Evolutionary conservation across 2,329 filamentous ascomycete genomes (phyloP).

Genomic region (Colletotrichum coccodes): DNA sequence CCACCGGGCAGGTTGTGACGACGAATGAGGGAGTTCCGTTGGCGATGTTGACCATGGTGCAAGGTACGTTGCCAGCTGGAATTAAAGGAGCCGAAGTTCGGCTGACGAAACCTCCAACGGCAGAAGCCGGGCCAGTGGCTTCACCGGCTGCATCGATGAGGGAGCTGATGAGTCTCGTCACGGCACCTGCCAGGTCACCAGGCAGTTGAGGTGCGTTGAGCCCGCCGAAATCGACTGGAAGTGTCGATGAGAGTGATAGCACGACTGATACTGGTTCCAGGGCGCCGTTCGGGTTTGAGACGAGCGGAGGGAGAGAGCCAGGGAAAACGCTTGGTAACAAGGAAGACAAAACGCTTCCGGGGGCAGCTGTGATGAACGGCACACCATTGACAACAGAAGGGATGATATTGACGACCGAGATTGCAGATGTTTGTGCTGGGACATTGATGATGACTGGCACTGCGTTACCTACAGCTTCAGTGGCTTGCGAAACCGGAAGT

Average conservation of each 20-base stretch:
- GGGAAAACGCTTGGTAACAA: not conserved
- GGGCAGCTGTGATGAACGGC: not conserved
- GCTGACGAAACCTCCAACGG: not conserved
- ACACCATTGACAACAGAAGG: not conserved
- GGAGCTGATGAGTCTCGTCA: not conserved
- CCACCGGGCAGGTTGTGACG: not conserved
- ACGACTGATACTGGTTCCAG: not conserved
- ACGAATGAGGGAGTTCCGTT: slow-evolving; percentile 17
- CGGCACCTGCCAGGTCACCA: not conserved
- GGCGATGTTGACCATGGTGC: slow-evolving; percentile 8
- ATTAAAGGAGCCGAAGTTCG: not conserved
- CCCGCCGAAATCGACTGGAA: not conserved
- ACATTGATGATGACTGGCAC: not conserved
- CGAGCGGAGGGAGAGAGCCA: not conserved
- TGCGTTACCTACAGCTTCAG: not conserved
- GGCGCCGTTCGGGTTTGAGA: not conserved
- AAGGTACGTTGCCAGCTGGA: not conserved
- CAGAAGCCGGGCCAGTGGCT: not conserved
- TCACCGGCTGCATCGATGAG: not conserved
- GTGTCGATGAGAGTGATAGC: not conserved
- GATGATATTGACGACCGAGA: not conserved
- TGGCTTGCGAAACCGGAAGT: not conserved
- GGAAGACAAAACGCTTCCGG: not conserved
- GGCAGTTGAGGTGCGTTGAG: slow-evolving; percentile 22
- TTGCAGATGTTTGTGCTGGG: not conserved